Base-by-base conservation (phyloP, 805 yeast genomes). In the Metschnikowia hibisci region DNA sequence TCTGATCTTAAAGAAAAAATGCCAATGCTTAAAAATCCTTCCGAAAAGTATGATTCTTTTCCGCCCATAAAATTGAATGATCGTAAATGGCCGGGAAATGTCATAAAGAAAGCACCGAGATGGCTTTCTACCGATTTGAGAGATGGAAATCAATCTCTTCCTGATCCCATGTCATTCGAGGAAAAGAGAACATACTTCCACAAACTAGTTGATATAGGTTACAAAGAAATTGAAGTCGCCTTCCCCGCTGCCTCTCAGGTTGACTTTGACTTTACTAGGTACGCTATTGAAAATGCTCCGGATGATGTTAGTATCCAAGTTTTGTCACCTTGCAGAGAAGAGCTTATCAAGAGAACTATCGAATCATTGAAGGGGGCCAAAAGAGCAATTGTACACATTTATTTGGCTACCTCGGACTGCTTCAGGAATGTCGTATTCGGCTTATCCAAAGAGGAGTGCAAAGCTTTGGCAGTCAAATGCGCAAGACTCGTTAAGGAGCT, bases 101-200 rank as follows among this genome's bases (percentile, higher is more conserved):
- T 74, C 12, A 60, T 86, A 44, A 68, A 67, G 39, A 76, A 76
- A 58, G 77, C 89, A 3, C 95, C 95, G 15, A 70, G 93, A 52
- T 85, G 93, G 93, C 69, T 86, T 36, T 81, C 90, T 15, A 85
- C 95, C 3, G 95, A 86, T 57, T 71, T 85, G 48, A 76, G 95
- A 55, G 95, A 85, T 58, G 95, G 95, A 26, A 85, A 85, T 63
- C 93, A 85, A 66, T 81, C 90, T 5, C 73, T 85, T 52, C 91
- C 93, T 0, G 93, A 85, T 58, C 95, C 93, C 42, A 85, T 85
- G 95, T 73, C 84, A n/a, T 71, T 84, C 33, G 81, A 69, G n/a
- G 90, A 85, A 56, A 85, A 85, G 65, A 81, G 81, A 57, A 77
- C 71, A 42, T 85, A 82, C 64, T 84, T 84, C 61, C 66, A 76